phyloP scores from a whole-genome alignment of 2,329 filamentous ascomycete species.

The Trichoderma sp. region DNA sequence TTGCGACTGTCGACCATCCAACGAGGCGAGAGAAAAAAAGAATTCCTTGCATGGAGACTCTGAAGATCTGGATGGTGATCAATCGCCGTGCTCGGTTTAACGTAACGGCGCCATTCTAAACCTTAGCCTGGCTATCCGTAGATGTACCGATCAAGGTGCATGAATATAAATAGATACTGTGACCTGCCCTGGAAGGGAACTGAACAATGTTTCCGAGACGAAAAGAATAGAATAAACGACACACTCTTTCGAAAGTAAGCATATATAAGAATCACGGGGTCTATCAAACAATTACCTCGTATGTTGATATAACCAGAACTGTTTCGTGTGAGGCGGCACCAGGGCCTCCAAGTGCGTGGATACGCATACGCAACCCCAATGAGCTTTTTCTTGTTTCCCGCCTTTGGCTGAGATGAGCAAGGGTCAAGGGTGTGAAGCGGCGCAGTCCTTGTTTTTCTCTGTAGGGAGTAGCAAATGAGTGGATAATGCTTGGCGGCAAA shows the following conservation, averaged over 20 bases:
- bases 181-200: not conserved
- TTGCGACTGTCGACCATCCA: not conserved
- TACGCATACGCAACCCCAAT: not conserved
- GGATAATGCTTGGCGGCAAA: constrained; percentile 1
- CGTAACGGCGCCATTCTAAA: not conserved
- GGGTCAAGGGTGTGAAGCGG: constrained; percentile 7
- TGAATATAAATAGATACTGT: not conserved
- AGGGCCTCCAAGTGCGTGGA: not conserved
- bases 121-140: not conserved
- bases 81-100: not conserved
- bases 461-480: not conserved
- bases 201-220: not conserved
- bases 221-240: not conserved
- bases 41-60: not conserved
- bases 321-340: not conserved
- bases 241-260: not conserved
- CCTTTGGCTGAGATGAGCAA: not conserved
- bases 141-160: not conserved
- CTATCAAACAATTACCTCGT: not conserved
- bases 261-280: not conserved
- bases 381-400: not conserved
- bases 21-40: not conserved
- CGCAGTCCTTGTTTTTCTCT: not conserved
- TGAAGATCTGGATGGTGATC: not conserved
- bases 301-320: not conserved